phyloP scores from a whole-genome alignment of 2,329 filamentous ascomycete species.

The Hysterium pulicare region DNA sequence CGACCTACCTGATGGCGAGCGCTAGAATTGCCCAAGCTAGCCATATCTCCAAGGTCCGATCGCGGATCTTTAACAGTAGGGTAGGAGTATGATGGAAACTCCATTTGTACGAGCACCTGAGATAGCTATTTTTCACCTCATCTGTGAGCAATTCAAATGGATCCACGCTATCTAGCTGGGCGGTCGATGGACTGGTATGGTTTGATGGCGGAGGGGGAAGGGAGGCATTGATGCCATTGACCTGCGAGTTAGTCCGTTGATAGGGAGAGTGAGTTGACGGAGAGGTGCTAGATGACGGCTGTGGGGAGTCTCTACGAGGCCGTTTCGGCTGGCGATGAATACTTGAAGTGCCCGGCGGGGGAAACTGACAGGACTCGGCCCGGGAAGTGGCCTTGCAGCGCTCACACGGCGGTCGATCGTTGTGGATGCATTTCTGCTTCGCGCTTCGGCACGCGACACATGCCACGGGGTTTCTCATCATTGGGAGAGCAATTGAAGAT shows the following conservation, averaged over 20 bases:
- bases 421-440: constrained; percentile 40
- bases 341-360: constrained; percentile 35
- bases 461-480: constrained; percentile 39
- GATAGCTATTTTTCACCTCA: constrained; percentile 41
- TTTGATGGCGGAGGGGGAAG: constrained; percentile 17
- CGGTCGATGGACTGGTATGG: constrained; percentile 14
- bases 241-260: constrained; percentile 21
- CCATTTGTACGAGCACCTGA: constrained; percentile 42
- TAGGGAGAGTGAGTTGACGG: constrained; percentile 8
- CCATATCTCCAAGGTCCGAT: constrained; percentile 36
- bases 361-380: constrained; percentile 32
- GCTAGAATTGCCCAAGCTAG: constrained; percentile 43
- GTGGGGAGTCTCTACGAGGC: constrained; percentile 22
- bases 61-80: constrained; percentile 36
- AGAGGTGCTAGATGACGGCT: constrained; percentile 13
- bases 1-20: constrained; percentile 34
- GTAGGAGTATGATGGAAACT: constrained; percentile 42
- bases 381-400: constrained; percentile 34
- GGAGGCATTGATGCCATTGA: constrained; percentile 16
- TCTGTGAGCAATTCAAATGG: constrained; percentile 39
- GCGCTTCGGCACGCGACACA: constrained; percentile 38
- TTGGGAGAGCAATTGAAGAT: no score
- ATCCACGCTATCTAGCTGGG: constrained; percentile 31
- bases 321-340: constrained; percentile 38
- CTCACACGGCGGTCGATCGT: constrained; percentile 38